These are phyloP conservation scores for Pseudopediastrum boryanum DNA, from an alignment of 139 green algal genomes.

Conservation along the genomic window DNA sequence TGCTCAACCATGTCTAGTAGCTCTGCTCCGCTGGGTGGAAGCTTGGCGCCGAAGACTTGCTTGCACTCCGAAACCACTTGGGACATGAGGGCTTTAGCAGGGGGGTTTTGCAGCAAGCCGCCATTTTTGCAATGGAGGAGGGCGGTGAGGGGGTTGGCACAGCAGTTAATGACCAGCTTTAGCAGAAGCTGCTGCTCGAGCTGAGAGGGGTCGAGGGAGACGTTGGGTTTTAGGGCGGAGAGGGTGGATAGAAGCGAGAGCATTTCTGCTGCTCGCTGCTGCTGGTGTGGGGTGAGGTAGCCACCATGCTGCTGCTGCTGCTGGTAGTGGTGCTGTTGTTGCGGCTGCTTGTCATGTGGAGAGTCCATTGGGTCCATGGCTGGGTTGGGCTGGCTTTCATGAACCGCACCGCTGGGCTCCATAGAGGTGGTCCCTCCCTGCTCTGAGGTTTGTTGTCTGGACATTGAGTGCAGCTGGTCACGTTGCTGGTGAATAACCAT, in stretches of 20 bases:
- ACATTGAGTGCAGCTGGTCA: neutral
- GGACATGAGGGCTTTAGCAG: neutral
- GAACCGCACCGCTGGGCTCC: too few species aligned
- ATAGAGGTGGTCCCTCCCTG: too few species aligned
- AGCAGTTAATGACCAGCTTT: conserved; percentile 57
- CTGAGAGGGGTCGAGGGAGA: neutral
- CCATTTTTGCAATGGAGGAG: conserved; percentile 56
- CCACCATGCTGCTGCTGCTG: neutral
- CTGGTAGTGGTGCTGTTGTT: neutral
- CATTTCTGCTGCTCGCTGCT: neutral
- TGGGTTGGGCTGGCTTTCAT: too few species aligned
- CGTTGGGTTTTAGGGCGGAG: conserved; percentile 2
- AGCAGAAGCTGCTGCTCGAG: conserved; percentile 32
- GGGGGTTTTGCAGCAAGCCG: conserved; percentile 13
- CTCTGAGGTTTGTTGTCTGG: too few species aligned
- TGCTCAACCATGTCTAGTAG: neutral
- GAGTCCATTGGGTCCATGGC: neutral
- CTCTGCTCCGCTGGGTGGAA: neutral
- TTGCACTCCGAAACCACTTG: conserved; percentile 21
- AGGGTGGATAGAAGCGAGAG: neutral
- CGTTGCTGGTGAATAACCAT: too few species aligned
- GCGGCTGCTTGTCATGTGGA: neutral
- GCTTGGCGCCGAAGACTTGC: conserved; percentile 18
- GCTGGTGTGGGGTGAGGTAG: neutral
- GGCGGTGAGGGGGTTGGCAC: conserved; percentile 53